phyloP scores from a whole-genome alignment of 2,329 filamentous ascomycete genomes.

The Neopestalotiopsis rosae region DNA sequence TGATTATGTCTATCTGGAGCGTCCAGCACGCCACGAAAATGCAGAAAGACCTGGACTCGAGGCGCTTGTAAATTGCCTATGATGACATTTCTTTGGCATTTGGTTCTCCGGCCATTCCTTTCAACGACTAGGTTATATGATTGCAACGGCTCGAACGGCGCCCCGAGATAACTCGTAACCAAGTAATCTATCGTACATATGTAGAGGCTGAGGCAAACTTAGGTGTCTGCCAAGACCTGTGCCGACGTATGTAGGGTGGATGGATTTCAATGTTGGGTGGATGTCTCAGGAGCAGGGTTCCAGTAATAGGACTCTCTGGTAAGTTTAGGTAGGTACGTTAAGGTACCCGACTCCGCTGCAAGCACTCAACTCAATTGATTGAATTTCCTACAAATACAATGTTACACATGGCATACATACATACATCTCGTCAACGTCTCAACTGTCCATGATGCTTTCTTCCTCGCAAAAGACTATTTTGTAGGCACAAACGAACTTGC shows the following conservation, averaged over 20 bases:
- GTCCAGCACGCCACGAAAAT: not conserved
- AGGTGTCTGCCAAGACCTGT: not conserved
- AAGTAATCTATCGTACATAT: not conserved
- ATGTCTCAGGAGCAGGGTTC: not conserved
- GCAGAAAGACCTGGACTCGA: not conserved
- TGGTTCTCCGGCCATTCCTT: not conserved
- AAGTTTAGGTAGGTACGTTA: not conserved
- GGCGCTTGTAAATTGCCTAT: not conserved
- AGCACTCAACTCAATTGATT: not conserved
- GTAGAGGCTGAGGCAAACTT: not conserved
- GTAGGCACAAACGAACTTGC: no score
- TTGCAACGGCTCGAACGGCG: not conserved
- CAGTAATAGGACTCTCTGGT: not conserved
- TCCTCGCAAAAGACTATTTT: no score
- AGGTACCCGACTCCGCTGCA: not conserved
- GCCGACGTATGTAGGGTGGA: not conserved
- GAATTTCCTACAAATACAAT: not conserved
- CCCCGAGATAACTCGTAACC: not conserved
- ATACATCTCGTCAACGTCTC: no score
- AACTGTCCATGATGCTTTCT: no score
- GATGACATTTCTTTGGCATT: not conserved
- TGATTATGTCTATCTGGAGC: not conserved
- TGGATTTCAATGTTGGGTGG: not conserved
- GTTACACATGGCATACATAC: no score
- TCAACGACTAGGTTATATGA: not conserved